Conservation (phyloP, 805 yeast genomes). For the Starmera quercuum region DNA sequence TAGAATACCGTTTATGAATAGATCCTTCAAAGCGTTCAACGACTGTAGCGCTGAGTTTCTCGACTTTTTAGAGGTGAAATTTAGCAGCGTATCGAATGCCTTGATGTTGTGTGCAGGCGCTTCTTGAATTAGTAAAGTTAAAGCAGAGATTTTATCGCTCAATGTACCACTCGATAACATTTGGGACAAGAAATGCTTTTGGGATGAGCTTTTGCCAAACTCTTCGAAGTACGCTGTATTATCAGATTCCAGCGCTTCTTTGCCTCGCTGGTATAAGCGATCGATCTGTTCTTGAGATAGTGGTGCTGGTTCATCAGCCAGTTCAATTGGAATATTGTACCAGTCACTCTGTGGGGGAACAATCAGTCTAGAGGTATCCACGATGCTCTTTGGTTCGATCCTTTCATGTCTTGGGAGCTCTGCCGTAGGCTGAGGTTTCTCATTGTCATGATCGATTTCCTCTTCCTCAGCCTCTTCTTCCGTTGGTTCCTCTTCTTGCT, state of each 20-base stretch:
- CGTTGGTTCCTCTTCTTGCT: constrained; percentile 31
- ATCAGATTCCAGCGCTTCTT: constrained; percentile 58
- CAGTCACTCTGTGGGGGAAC: constrained; percentile 66
- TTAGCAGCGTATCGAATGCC: constrained; percentile 70
- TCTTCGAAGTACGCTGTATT: constrained; percentile 65
- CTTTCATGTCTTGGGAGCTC: constrained; percentile 19
- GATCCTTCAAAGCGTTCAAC: constrained; percentile 82
- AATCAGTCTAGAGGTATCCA: constrained; percentile 45
- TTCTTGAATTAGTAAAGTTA: constrained; percentile 88
- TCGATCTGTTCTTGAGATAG: constrained; percentile 48
- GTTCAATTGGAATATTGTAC: constrained; percentile 53
- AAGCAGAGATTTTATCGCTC: constrained; percentile 90
- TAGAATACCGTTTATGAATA: constrained; percentile 72
- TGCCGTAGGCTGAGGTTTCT: constrained; percentile 14
- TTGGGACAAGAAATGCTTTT: constrained; percentile 80
- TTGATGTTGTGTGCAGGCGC: constrained; percentile 87
- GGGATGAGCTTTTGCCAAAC: constrained; percentile 69
- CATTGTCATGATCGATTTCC: constrained; percentile 19
- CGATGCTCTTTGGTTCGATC: constrained; percentile 31
- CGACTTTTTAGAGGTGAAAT: constrained; percentile 83
- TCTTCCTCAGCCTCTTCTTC: constrained; percentile 23
- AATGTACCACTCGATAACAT: constrained; percentile 88
- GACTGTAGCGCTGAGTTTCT: constrained; percentile 91
- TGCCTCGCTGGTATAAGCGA: constrained; percentile 57
- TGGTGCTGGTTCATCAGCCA: constrained; percentile 13